phyloP scores from a whole-genome alignment of 2,329 filamentous ascomycete species.

The Parasarocladium wereldwijsianum region DNA sequence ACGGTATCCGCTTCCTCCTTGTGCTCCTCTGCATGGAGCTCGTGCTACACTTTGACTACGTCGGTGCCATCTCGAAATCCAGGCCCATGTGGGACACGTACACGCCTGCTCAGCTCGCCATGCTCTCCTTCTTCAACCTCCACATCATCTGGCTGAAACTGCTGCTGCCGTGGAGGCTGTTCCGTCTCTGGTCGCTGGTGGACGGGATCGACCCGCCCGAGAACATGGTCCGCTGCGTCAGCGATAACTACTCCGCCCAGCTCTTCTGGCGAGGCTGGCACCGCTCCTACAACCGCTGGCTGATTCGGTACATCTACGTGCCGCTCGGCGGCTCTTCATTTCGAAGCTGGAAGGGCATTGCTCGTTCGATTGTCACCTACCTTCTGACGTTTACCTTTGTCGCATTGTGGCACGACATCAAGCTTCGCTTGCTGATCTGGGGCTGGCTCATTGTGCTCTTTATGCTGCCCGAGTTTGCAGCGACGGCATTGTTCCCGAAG shows the following conservation, averaged over 20 bases:
- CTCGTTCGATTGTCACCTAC: conserved; percentile 57
- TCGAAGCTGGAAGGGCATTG: conserved; percentile 27
- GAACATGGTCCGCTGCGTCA: conserved; percentile 96
- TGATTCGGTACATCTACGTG: conserved; percentile 85
- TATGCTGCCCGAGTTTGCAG: conserved; percentile 76
- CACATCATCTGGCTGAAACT: conserved; percentile 98
- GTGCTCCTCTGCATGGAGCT: conserved; percentile 81
- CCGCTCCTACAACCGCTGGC: conserved; percentile 86
- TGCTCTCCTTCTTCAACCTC: conserved; percentile 91
- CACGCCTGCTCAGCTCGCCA: conserved; percentile 71
- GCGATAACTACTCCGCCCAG: conserved; percentile 80
- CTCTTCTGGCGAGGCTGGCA: conserved; percentile 97
- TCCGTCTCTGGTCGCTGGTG: conserved; percentile 85
- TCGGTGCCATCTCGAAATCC: conserved; percentile 78
- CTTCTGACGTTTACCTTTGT: conserved; percentile 89
- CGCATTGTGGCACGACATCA: conserved; percentile 94
- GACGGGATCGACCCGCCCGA: conserved; percentile 92
- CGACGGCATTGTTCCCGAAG: conserved; percentile 55
- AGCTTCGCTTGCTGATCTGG: conserved; percentile 82
- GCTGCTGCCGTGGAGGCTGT: conserved; percentile 93
- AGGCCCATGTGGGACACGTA: conserved; percentile 70
- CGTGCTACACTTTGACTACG: conserved; percentile 82
- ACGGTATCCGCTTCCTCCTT: conserved; percentile 69
- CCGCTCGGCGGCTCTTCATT: conserved; percentile 64
- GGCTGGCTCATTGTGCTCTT: conserved; percentile 94